A percentile compares a stretch with the other conserved stretches of the same genome.
Evolutionary conservation across 169 alveolate genomes (phyloP).

Genomic region (Plasmodium adleri): DNA sequence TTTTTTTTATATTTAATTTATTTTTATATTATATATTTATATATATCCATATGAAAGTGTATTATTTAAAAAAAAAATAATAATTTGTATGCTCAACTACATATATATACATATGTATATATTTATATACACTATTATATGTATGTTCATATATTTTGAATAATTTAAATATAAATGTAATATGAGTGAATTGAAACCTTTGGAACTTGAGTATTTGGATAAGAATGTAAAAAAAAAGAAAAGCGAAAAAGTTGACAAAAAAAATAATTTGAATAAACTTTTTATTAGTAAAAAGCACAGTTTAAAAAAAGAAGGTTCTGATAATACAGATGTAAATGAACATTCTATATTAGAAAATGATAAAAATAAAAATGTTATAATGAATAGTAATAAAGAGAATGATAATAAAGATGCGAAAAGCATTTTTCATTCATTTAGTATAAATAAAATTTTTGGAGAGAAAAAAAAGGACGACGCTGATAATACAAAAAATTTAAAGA

Average conservation of each 20-base stretch:
- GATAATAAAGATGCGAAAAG: conserved; percentile 4
- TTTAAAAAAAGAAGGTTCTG: too few relatives aligned
- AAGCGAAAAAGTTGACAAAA: conserved; percentile 2
- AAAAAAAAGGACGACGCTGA: not conserved
- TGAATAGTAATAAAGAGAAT: not conserved
- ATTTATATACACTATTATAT: not conserved
- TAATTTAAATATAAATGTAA: not conserved
- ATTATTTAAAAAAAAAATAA: too few relatives aligned
- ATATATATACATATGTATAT: not conserved
- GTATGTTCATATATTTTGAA: not conserved
- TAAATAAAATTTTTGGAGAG: not conserved
- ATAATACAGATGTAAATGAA: too few relatives aligned
- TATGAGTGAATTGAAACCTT: conserved; percentile 5
- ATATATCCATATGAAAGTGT: too few relatives aligned
- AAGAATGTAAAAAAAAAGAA: not conserved
- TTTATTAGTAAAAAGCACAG: not conserved
- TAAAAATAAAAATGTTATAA: not conserved
- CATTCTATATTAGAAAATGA: not conserved
- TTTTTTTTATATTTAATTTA: too few relatives aligned
- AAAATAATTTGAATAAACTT: not conserved
- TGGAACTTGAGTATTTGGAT: not conserved
- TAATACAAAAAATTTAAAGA: not conserved
- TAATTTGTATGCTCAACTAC: not conserved
- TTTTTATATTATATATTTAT: too few relatives aligned
- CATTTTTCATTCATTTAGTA: not conserved